phyloP scores from a whole-genome alignment of 352 stramenopile genomes.

The Pythium rishiriense region DNA sequence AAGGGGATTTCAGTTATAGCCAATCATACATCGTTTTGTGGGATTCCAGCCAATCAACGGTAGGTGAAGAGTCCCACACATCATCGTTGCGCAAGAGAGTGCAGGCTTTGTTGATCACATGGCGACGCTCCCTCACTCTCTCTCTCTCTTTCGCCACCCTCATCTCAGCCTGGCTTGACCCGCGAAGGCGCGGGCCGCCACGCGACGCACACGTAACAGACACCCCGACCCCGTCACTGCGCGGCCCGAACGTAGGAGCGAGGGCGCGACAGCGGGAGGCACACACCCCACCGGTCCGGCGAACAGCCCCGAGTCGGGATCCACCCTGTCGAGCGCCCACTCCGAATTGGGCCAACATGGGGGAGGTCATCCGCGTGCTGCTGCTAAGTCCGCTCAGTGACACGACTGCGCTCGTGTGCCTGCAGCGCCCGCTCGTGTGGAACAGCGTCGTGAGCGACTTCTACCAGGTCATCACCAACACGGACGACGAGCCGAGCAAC shows the following conservation, averaged over 20 bases:
- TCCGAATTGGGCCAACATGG: constrained; percentile 35
- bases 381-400: constrained; percentile 71
- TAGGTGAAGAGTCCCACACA: constrained; percentile 6
- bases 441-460: constrained; percentile 74
- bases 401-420: constrained; percentile 75
- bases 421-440: constrained; percentile 79
- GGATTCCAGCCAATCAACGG: constrained; percentile 5
- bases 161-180: constrained; percentile 7
- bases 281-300: no score
- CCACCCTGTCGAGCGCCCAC: no score
- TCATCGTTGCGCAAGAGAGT: constrained; percentile 8
- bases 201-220: not conserved
- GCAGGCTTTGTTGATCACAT: constrained; percentile 14
- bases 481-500: constrained; percentile 67
- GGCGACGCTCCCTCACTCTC: constrained; percentile 2
- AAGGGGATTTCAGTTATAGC: not conserved
- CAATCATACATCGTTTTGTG: constrained; percentile 2
- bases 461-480: constrained; percentile 82
- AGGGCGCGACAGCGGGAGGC: not conserved
- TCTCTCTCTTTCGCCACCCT: constrained; percentile 1
- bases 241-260: not conserved
- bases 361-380: constrained; percentile 80
- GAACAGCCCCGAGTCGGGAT: no score
- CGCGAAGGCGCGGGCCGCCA: not conserved
- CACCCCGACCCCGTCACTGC: not conserved